phyloP scores from a whole-genome alignment of 176 grass and related monocot genomes.

The Zizania latifolia region DNA sequence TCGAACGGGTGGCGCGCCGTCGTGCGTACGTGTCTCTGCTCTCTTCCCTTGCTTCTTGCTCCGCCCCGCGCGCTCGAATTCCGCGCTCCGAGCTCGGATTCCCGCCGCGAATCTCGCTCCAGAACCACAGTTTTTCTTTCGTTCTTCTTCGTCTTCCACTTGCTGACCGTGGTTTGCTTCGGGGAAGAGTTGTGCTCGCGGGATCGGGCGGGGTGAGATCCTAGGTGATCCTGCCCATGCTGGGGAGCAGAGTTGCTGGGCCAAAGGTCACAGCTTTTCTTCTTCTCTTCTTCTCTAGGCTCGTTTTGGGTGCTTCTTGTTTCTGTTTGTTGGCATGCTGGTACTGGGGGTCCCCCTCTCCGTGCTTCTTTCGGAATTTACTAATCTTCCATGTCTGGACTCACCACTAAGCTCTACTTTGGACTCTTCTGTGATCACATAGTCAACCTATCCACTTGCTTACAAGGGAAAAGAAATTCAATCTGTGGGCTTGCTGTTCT shows the following conservation, averaged over 20 bases:
- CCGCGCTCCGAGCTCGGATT: background rate
- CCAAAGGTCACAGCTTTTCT: background rate
- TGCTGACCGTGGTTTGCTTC: background rate
- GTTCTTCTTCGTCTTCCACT: background rate
- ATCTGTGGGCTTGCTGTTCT: background rate
- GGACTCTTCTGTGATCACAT: constrained; percentile 4
- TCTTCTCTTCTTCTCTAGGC: background rate
- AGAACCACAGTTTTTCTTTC: background rate
- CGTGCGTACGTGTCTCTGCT: background rate
- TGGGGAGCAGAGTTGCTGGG: background rate
- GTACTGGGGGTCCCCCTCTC: background rate
- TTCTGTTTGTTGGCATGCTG: background rate
- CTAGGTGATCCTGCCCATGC: background rate
- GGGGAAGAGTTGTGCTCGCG: background rate
- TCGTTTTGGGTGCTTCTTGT: background rate
- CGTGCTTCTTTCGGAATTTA: background rate
- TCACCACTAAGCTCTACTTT: background rate
- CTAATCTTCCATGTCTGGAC: background rate
- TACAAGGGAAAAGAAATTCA: background rate
- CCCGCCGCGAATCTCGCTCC: background rate
- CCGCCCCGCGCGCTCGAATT: background rate
- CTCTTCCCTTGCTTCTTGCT: background rate
- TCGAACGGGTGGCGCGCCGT: background rate
- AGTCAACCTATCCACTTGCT: background rate
- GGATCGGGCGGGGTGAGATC: background rate